A percentile compares a stretch with the other conserved stretches of the same genome.
Conservation (phyloP, 495 filamentous ascomycete species). For the Penicillium macrosclerotiorum region DNA sequence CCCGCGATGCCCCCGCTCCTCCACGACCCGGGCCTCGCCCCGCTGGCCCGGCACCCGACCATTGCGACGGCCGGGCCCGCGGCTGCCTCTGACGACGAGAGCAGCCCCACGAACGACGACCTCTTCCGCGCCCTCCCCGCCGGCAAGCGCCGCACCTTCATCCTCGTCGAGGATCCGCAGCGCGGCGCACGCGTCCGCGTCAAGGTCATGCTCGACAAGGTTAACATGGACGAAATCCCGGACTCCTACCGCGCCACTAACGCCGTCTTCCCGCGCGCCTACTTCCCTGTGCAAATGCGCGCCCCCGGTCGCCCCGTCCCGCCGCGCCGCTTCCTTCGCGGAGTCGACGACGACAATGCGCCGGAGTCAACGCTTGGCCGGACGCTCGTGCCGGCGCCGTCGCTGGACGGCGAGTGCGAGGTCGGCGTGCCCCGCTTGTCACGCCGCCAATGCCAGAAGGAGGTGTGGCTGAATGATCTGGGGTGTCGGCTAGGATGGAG, state of each 20-base stretch:
- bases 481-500: conserved; percentile 95
- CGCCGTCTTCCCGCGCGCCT: conserved; percentile 85
- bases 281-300: conserved; percentile 83
- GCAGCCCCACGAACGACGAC: conserved; percentile 51
- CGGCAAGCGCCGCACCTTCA: conserved; percentile 90
- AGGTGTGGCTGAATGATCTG: conserved; percentile 84
- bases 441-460: conserved; percentile 64
- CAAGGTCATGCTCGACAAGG: conserved; percentile 79
- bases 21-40: conserved; percentile 59
- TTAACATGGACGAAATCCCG: conserved; percentile 89
- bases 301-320: conserved; percentile 63
- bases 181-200: conserved; percentile 77
- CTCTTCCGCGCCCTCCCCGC: conserved; percentile 86
- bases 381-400: conserved; percentile 66
- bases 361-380: conserved; percentile 47
- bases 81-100: conserved; percentile 41
- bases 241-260: conserved; percentile 88
- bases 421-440: conserved; percentile 72
- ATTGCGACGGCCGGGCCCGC: conserved; percentile 31
- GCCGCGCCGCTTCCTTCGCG: conserved; percentile 63
- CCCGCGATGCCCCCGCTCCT: conserved; percentile 72
- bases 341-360: conserved; percentile 56
- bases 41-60: conserved; percentile 43
- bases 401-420: conserved; percentile 71
- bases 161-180: conserved; percentile 85